Base-by-base conservation (phyloP, 176 grass and related monocot genomes). In the Paspalum notatum region DNA sequence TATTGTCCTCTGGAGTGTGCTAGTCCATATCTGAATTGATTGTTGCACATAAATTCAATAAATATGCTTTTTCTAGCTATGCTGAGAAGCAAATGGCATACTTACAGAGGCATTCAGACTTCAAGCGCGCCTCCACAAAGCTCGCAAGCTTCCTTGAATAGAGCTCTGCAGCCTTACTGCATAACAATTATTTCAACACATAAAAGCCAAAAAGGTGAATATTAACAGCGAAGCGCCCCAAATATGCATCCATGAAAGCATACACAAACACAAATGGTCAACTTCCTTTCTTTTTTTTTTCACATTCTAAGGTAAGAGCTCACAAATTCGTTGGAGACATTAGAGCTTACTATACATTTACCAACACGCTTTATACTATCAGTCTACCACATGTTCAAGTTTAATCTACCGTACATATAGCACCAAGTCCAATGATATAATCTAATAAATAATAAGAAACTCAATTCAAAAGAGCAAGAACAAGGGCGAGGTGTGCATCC, bases 1-100 rank as follows among this genome's bases (percentile, higher is more conserved):
- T 86, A 98, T 93, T 51, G 95, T 83, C 88, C 95, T 98, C 75
- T 98, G 92, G 20, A 98, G 95, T 81, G 95, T 98, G 82, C 95
- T 98, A 86, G 95, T 98, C 95, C 95, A 98, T 87, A 98, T 91
- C 95, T 98, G 77, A 71, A 87, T 76, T 43, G 6, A 74, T 81
- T 49, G 25, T 63, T 79, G 26, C 24, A 72, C 21, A 72, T 25
- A 81, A 59, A 52, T 17, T 66, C 10, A 91, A 74, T 20, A n/a
- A 65, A 69, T 42, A 72, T 43, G 26, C 55, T 77, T 48, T 4
- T 82, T 78, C 11, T 66, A 40, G 50, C 53, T 49, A 80, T 16
- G 18, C 41, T 63, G 79, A 68, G 18, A 41, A 59, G 64, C 39
- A 80, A 87, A 83, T n/a, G 26, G 21, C 71, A 65, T 83, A 78